Conservation (phyloP, 1,284 basidiomycete genomes). For the Omphalotus olearius region DNA sequence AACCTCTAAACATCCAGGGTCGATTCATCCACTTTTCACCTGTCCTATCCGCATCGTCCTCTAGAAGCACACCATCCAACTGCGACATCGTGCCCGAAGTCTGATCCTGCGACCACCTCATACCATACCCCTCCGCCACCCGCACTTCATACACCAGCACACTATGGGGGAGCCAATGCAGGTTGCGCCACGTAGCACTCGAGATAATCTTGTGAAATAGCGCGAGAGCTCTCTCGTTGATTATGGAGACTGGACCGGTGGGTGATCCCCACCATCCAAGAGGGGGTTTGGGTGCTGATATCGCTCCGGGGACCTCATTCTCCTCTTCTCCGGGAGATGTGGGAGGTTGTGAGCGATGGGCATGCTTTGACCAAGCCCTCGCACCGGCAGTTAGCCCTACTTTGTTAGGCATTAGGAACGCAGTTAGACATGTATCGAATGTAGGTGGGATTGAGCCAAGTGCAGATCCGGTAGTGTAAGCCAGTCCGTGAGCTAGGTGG, state of each 20-base stretch:
- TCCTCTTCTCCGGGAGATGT: background rate
- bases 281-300: conserved; percentile 17
- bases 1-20: conserved; percentile 55
- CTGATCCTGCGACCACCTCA: conserved; percentile 57
- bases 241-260: conserved; percentile 41
- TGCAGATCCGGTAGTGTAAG: conserved; percentile 55
- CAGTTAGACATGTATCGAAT: conserved; percentile 37
- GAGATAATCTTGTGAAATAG: conserved; percentile 50
- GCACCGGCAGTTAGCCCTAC: conserved; percentile 49
- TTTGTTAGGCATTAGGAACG: conserved; percentile 42
- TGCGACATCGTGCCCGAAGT: conserved; percentile 16
- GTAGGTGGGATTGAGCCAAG: conserved; percentile 44
- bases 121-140: conserved; percentile 54
- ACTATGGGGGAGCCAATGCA: conserved; percentile 57
- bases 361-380: conserved; percentile 59
- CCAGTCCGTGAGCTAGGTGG: conserved; percentile 47
- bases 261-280: conserved; percentile 56
- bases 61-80: too few species aligned
- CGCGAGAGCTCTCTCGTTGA: conserved; percentile 45
- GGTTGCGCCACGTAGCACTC: conserved; percentile 48
- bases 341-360: conserved; percentile 39
- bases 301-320: background rate
- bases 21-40: conserved; percentile 6
- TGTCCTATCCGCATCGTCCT: background rate
- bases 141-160: conserved; percentile 56